These are phyloP conservation scores for Pseudopithomyces maydicus DNA, from an alignment of 2,329 filamentous ascomycete genomes.

Conservation along the genomic window DNA sequence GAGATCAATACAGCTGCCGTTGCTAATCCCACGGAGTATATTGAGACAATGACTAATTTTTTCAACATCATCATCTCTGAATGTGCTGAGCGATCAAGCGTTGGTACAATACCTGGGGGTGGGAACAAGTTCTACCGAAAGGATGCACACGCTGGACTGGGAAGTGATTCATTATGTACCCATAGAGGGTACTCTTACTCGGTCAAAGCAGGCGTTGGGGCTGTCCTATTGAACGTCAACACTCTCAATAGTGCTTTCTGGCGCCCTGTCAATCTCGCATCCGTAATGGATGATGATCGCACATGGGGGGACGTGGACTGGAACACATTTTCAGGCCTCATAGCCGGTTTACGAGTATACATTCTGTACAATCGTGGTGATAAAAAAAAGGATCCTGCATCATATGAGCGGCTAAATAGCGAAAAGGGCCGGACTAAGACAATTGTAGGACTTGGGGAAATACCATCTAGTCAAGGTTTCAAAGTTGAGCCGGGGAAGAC, in stretches of 20 bases:
- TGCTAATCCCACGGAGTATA: neutral
- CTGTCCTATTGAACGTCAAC: conserved; percentile 23
- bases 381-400: conserved; percentile 2
- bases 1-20: neutral
- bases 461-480: too few relatives aligned
- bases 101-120: too few relatives aligned
- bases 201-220: conserved; percentile 16
- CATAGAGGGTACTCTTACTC: conserved; percentile 19
- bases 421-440: conserved; percentile 16
- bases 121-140: conserved; percentile 6
- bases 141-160: neutral
- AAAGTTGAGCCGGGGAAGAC: too few relatives aligned
- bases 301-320: neutral
- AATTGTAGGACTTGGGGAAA: conserved; percentile 10
- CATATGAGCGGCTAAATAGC: neutral
- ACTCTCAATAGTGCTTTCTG: conserved; percentile 12
- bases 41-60: neutral
- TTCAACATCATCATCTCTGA: too few relatives aligned
- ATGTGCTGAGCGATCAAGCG: too few relatives aligned
- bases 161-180: conserved; percentile 2
- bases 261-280: conserved; percentile 14
- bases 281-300: neutral
- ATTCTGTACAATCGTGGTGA: conserved; percentile 11
- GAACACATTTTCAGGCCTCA: neutral
- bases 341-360: conserved; percentile 12